A percentile compares a stretch with the other conserved stretches of the same genome.
These are phyloP conservation scores for Kodamaea laetipori DNA, from an alignment of 805 yeast genomes.

Conservation along the genomic window DNA sequence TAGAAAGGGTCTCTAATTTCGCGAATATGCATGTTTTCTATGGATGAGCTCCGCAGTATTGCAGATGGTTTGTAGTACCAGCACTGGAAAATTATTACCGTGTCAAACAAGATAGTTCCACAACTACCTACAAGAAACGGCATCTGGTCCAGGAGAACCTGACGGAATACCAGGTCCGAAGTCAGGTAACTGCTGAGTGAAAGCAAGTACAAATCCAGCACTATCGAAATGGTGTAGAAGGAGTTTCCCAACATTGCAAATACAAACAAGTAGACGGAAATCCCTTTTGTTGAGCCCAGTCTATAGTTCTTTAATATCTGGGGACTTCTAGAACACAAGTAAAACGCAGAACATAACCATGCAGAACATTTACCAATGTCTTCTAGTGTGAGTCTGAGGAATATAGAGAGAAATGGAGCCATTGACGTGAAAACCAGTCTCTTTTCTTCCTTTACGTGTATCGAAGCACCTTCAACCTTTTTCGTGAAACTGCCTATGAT, in stretches of 20 bases:
- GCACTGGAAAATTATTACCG: conserved; percentile 35
- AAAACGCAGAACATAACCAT: conserved; percentile 36
- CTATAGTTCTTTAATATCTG: conserved; percentile 37
- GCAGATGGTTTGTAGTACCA: conserved; percentile 21
- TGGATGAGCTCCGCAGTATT: conserved; percentile 1
- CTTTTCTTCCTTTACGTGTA: not conserved
- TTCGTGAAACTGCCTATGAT: conserved; percentile 17
- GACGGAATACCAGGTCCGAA: conserved; percentile 4
- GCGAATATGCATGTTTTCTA: not conserved
- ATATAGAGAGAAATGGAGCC: not conserved
- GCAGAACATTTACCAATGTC: conserved; percentile 33
- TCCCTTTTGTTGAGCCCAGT: conserved; percentile 35
- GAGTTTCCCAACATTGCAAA: conserved; percentile 40
- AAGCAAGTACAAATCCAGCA: conserved; percentile 30
- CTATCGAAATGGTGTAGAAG: conserved; percentile 36
- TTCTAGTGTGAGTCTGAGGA: conserved; percentile 7
- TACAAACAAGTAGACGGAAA: conserved; percentile 36
- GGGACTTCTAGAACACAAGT: conserved; percentile 36
- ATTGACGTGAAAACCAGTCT: not conserved
- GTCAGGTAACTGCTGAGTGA: conserved; percentile 12
- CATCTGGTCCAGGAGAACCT: conserved; percentile 53
- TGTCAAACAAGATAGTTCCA: conserved; percentile 32
- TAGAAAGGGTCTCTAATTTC: not conserved
- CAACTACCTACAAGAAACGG: conserved; percentile 82
- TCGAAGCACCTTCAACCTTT: conserved; percentile 7